Base-by-base conservation (phyloP, 352 stramenopile genomes). In the Phytophthora europaea region DNA sequence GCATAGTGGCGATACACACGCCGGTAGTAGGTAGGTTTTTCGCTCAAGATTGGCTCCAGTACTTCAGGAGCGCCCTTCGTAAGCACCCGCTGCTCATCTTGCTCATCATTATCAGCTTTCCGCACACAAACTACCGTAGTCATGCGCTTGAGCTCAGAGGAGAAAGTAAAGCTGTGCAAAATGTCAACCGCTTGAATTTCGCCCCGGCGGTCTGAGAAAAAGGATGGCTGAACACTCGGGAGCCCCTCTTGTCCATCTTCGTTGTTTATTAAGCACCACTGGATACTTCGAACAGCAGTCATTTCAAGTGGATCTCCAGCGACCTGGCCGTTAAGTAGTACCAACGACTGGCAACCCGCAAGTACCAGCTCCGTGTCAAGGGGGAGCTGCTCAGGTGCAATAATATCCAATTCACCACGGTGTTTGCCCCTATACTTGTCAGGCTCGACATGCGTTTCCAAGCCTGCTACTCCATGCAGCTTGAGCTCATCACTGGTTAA, bases 231-330 rank as follows among this genome's bases (percentile, higher is more conserved):
- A 23, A 75, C 72, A 60, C 67, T 73, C 36, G 67, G 54, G 16
- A 82, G 33, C 15, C 26, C 45, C 26, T 69, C 60, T 22, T 59
- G 33, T 47, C 51, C 67, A 22, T 54, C 62, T 61, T 94, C 78
- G 43, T 86, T 83, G 15, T 75, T 89, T 43, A 91, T 81, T 51
- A 94, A 81, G 62, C 90, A 94, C 73, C 88, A 83, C 13, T 92
- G 69, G 54, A 92, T 85, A 16, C 51, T 79, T 16, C 94, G 94
- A 65, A 99, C 86, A 55, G 98, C 96, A 6, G 98, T 97, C 73
- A 97, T 92, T 88, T 99, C 98, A 13, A 99, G 91, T 26, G 98
- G 98, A 83, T 99, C 98, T 61, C 98, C 98, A 50, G 99, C 81
- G 57, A 99, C 86, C 56, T 92, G 88, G 56, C 96, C 97, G 56